Evolutionary conservation across 2,329 filamentous ascomycete genomes (phyloP).

Genomic region (Fusarium devonianum): DNA sequence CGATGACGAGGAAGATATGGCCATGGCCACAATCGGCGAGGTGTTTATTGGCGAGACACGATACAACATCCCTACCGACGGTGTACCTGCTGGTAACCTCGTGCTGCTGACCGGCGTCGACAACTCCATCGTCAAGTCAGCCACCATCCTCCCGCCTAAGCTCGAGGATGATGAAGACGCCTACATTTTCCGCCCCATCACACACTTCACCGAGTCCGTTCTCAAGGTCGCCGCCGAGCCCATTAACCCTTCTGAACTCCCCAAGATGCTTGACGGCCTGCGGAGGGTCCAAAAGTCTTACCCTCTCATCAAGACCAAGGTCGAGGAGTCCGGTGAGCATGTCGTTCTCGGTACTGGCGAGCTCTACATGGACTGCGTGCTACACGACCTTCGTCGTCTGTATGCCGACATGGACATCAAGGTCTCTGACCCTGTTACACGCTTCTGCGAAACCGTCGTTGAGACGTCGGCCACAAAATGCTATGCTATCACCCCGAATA

Average conservation of each 20-base stretch:
- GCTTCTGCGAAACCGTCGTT: conserved; percentile 97
- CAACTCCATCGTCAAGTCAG: conserved; percentile 98
- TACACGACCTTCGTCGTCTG: conserved; percentile 90
- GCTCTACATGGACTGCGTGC: conserved; percentile 99
- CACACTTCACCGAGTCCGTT: conserved; percentile 96
- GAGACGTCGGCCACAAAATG: conserved; percentile 98
- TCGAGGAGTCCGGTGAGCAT: conserved; percentile 97
- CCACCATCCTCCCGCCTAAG: conserved; percentile 82
- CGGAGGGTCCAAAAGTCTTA: conserved; percentile 98
- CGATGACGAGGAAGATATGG: conserved; percentile 98
- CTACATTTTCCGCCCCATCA: conserved; percentile 92
- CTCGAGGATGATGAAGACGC: conserved; percentile 89
- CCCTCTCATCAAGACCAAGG: conserved; percentile 92
- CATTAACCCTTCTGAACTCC: conserved; percentile 95
- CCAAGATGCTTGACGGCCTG: conserved; percentile 97
- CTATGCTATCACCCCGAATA: conserved; percentile 97
- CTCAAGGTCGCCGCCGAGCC: conserved; percentile 98
- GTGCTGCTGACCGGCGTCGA: conserved; percentile 92
- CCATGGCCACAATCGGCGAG: conserved; percentile 79
- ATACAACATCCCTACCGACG: conserved; percentile 91
- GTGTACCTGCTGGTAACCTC: conserved; percentile 92
- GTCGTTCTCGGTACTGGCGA: conserved; percentile 94
- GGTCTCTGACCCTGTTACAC: conserved; percentile 94
- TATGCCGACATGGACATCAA: conserved; percentile 99
- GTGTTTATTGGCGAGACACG: conserved; percentile 92